phyloP scores from a whole-genome alignment of 208 protist genomes.

The Crithidia brevicula region DNA sequence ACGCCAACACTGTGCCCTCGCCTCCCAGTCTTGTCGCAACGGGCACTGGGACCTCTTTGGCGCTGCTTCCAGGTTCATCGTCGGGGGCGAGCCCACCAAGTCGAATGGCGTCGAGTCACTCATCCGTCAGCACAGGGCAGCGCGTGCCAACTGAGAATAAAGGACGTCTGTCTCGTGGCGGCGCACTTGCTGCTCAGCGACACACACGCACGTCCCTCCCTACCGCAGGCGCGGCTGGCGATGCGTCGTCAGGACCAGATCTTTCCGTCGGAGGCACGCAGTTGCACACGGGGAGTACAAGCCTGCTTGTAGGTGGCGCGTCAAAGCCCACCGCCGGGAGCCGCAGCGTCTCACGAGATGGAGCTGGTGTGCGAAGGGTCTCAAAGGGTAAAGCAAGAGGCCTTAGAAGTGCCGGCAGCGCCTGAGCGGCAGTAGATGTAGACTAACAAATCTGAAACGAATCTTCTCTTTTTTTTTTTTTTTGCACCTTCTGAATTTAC shows the following conservation, averaged over 20 bases:
- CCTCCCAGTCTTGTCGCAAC: slow-evolving; percentile 23
- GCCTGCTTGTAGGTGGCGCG: slow-evolving; percentile 12
- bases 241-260: background rate
- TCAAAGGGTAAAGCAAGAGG: background rate
- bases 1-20: background rate
- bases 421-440: slow-evolving; percentile 2
- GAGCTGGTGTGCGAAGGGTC: background rate
- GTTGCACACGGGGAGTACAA: slow-evolving; percentile 6
- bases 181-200: background rate
- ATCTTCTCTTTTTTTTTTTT: slow-evolving; percentile 1
- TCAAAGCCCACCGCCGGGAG: background rate
- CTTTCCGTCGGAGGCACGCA: slow-evolving; percentile 27
- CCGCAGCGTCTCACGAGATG: slow-evolving; percentile 20
- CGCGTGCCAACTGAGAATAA: slow-evolving; percentile 6
- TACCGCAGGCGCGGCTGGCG: background rate
- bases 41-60: slow-evolving; percentile 26
- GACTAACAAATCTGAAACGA: background rate
- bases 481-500: too few species aligned
- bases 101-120: slow-evolving; percentile 5
- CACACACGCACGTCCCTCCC: background rate
- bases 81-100: background rate
- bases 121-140: slow-evolving; percentile 4
- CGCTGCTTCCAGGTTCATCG: slow-evolving; percentile 6
- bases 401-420: background rate
- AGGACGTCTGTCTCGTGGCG: slow-evolving; percentile 24